These are phyloP conservation scores for Xylaria sp. DNA, from an alignment of 2,329 filamentous ascomycete species.

Conservation along the genomic window DNA sequence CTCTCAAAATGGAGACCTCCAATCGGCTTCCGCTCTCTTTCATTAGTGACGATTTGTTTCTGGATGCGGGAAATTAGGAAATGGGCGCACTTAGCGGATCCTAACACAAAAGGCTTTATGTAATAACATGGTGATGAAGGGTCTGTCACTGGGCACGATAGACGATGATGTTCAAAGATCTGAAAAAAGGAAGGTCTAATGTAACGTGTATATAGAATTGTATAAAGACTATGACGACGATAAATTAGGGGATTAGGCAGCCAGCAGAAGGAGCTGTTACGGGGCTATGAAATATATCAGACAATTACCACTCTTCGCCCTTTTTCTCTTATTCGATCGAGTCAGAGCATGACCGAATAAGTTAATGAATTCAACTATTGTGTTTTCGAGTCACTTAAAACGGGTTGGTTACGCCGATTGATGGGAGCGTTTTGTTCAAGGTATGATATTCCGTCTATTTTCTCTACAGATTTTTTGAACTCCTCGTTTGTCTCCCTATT, in stretches of 20 bases:
- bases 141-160: slow-evolving; percentile 5
- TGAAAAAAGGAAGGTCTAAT: neutral
- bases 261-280: neutral
- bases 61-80: neutral
- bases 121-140: slow-evolving; percentile 22
- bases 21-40: neutral
- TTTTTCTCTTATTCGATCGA: neutral
- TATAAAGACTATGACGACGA: slow-evolving; percentile 5
- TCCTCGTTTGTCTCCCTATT: neutral
- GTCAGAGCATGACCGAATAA: neutral
- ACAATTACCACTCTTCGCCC: slow-evolving; percentile 34
- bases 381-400: neutral
- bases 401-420: neutral
- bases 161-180: slow-evolving; percentile 13
- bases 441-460: neutral
- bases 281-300: slow-evolving; percentile 27
- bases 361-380: neutral
- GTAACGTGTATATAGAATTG: slow-evolving; percentile 32
- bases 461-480: neutral
- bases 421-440: neutral
- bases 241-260: slow-evolving; percentile 3
- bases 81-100: neutral
- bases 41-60: slow-evolving; percentile 6
- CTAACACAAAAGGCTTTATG: slow-evolving; percentile 4
- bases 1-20: no score